Percentiles rank a stretch among this genome's conserved stretches.
These are phyloP conservation scores for Penicillium sp. DNA, from an alignment of 2,329 filamentous ascomycete genomes.

Conservation along the genomic window DNA sequence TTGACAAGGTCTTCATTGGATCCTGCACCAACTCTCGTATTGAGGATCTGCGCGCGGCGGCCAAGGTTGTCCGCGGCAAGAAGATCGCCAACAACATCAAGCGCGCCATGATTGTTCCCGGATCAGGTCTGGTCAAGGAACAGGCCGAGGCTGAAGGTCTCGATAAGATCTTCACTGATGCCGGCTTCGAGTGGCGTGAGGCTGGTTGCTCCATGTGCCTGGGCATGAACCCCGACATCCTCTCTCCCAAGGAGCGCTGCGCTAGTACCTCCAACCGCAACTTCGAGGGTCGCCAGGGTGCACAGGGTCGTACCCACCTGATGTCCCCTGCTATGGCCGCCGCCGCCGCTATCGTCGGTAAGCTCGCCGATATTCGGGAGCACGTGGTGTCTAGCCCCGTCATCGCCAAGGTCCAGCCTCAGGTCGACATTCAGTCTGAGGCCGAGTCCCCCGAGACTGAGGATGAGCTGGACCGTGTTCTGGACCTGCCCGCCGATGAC, in stretches of 20 bases:
- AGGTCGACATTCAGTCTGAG: constrained; percentile 61
- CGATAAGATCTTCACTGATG: constrained; percentile 86
- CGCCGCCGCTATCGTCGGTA: constrained; percentile 84
- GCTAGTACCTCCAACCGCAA: constrained; percentile 96
- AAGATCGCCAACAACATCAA: constrained; percentile 87
- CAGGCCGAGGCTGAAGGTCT: constrained; percentile 90
- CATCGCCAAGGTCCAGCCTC: constrained; percentile 55
- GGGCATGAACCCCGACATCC: constrained; percentile 98
- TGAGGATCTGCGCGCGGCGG: constrained; percentile 88
- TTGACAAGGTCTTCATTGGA: constrained; percentile 98
- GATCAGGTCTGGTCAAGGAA: constrained; percentile 89
- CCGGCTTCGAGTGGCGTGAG: constrained; percentile 97
- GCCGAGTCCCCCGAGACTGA: constrained; percentile 62
- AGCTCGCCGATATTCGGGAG: constrained; percentile 87
- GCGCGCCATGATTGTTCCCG: constrained; percentile 93
- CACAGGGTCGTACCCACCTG: constrained; percentile 85
- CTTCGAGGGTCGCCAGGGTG: constrained; percentile 95
- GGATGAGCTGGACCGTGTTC: constrained; percentile 63
- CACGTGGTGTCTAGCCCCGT: constrained; percentile 57
- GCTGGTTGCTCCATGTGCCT: constrained; percentile 99
- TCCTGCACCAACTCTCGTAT: constrained; percentile 98
- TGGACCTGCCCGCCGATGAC: constrained; percentile 65
- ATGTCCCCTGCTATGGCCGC: constrained; percentile 98
- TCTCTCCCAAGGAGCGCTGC: constrained; percentile 88
- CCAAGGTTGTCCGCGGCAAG: constrained; percentile 81